A percentile compares a stretch with the other conserved stretches of the same genome.
Conservation (phyloP, 768 basidiomycete genomes). For the Daedaleopsis nitida region DNA sequence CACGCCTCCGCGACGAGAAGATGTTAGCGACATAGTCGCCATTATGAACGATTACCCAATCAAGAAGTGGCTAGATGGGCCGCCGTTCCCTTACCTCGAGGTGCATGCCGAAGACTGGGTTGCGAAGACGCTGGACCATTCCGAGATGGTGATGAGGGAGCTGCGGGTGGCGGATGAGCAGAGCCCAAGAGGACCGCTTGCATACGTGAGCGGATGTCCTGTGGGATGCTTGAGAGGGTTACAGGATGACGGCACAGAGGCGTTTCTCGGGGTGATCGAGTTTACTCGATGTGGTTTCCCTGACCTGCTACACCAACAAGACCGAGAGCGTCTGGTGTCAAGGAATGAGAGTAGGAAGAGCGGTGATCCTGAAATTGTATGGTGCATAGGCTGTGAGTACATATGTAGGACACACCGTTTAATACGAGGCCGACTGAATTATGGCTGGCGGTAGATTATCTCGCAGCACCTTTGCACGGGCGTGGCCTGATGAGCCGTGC, state of each 20-base stretch:
- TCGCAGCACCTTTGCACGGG: slow-evolving; percentile 61
- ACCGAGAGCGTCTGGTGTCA: slow-evolving; percentile 36
- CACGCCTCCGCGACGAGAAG: slow-evolving; percentile 56
- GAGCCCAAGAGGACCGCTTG: slow-evolving; percentile 23
- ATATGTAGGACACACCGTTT: slow-evolving; percentile 10
- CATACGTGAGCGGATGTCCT: slow-evolving; percentile 48
- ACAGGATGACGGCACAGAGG: slow-evolving; percentile 52
- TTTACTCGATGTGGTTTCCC: slow-evolving; percentile 37
- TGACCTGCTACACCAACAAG: slow-evolving; percentile 39
- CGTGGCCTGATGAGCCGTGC: slow-evolving; percentile 76
- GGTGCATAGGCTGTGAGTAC: slow-evolving; percentile 60
- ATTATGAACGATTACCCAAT: slow-evolving; percentile 54
- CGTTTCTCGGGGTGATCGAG: slow-evolving; percentile 50
- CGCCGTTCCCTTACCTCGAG: slow-evolving; percentile 55
- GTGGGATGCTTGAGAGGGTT: slow-evolving; percentile 56
- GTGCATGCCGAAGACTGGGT: slow-evolving; percentile 44
- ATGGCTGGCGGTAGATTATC: slow-evolving; percentile 42
- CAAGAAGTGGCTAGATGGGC: slow-evolving; percentile 43
- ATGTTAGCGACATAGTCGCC: slow-evolving; percentile 38
- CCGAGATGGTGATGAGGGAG: slow-evolving; percentile 37
- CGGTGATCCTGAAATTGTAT: slow-evolving; percentile 60
- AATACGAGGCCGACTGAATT: not conserved
- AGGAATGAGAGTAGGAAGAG: slow-evolving; percentile 43
- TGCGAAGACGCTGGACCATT: slow-evolving; percentile 30
- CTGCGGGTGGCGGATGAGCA: slow-evolving; percentile 25